Evolutionary conservation across 2,329 filamentous ascomycete species (phyloP).

Genomic region (Trichoderma koningii): DNA sequence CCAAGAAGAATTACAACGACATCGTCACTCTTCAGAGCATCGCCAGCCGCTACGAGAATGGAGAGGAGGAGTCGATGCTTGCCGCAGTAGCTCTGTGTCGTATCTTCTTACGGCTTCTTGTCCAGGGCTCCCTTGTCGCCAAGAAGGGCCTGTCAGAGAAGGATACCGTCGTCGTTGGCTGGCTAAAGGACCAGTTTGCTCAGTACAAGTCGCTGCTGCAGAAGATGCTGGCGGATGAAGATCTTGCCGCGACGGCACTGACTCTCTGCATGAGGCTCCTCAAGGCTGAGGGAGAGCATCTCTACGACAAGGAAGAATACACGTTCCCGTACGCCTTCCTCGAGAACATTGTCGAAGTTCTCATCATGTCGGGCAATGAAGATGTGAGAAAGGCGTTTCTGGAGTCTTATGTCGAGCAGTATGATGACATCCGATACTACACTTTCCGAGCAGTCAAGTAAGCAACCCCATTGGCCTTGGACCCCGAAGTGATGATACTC

Average conservation of each 20-base stretch:
- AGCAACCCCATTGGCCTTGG: slow-evolving; percentile 39
- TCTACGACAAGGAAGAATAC: slow-evolving; percentile 63
- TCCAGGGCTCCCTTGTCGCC: slow-evolving; percentile 68
- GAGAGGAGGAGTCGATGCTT: slow-evolving; percentile 59
- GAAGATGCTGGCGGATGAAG: slow-evolving; percentile 61
- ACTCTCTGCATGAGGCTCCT: slow-evolving; percentile 81
- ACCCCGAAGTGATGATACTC: slow-evolving; percentile 2
- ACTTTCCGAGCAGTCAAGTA: slow-evolving; percentile 76
- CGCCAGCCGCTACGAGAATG: slow-evolving; percentile 51
- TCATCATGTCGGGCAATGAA: slow-evolving; percentile 62
- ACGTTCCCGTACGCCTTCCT: slow-evolving; percentile 71
- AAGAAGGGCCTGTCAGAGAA: slow-evolving; percentile 69
- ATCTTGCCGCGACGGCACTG: slow-evolving; percentile 69
- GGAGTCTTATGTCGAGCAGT: slow-evolving; percentile 75
- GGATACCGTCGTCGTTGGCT: slow-evolving; percentile 71
- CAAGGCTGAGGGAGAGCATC: slow-evolving; percentile 72
- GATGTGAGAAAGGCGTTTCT: slow-evolving; percentile 71
- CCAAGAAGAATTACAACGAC: slow-evolving; percentile 89
- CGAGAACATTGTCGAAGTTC: slow-evolving; percentile 60
- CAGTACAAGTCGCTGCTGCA: slow-evolving; percentile 70
- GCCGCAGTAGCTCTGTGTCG: slow-evolving; percentile 82
- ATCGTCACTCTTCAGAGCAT: slow-evolving; percentile 70
- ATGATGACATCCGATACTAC: slow-evolving; percentile 82
- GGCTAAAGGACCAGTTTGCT: slow-evolving; percentile 73
- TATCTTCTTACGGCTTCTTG: slow-evolving; percentile 80